These are phyloP conservation scores for Tulasnella sp. DNA, from an alignment of 768 basidiomycete species.

Conservation along the genomic window DNA sequence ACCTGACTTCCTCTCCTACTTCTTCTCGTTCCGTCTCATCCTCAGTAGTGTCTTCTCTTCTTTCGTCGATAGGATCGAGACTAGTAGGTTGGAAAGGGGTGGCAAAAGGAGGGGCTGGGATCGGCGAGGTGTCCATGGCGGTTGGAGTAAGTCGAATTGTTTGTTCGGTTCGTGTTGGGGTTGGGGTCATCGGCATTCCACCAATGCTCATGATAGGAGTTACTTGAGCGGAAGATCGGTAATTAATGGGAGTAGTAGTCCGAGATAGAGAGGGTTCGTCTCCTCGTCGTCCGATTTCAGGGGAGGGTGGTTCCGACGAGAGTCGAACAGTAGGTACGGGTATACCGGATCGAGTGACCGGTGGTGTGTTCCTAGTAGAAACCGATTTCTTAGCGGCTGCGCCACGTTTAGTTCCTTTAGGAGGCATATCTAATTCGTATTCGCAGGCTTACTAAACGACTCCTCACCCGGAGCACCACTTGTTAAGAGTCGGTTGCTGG, in stretches of 20 bases:
- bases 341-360: not conserved
- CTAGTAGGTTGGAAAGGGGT: not conserved
- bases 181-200: not conserved
- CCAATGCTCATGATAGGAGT: not conserved
- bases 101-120: not conserved
- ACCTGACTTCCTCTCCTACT: not conserved
- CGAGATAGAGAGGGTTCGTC: not conserved
- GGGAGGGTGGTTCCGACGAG: too few relatives aligned
- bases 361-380: not conserved
- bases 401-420: not conserved
- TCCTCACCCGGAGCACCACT: conserved; percentile 8
- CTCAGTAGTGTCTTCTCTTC: not conserved
- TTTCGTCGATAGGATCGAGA: not conserved
- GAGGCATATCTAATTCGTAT: not conserved
- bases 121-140: not conserved
- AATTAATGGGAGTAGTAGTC: too few relatives aligned
- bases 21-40: not conserved
- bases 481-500: not conserved
- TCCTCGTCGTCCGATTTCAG: too few relatives aligned
- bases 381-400: not conserved
- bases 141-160: too few relatives aligned
- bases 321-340: not conserved
- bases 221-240: not conserved
- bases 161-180: too few relatives aligned
- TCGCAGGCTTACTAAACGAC: not conserved